A percentile compares a stretch with the other conserved stretches of the same genome.
Conservation (phyloP, 148 eudicot species). For the Chenopodium berlandieri region DNA sequence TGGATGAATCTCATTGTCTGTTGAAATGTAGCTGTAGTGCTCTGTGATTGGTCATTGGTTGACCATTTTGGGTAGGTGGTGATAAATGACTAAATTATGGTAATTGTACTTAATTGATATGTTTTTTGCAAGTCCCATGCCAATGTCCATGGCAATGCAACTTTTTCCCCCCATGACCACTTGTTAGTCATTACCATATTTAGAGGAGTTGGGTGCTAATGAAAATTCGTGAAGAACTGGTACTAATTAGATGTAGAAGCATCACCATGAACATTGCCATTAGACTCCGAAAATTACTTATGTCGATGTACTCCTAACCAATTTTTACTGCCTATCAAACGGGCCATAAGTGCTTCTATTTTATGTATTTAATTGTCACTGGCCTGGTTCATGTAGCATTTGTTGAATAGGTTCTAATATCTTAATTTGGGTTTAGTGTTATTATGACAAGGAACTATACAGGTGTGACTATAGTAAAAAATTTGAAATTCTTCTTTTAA, state of each 20-base stretch:
- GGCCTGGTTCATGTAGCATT: background rate
- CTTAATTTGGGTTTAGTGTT: background rate
- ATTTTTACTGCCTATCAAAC: background rate
- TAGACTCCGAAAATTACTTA: background rate
- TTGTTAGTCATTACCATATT: too few species aligned
- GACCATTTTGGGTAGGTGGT: background rate
- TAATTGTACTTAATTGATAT: background rate
- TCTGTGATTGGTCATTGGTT: background rate
- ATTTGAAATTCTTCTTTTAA: too few species aligned
- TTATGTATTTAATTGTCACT: background rate
- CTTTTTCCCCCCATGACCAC: background rate
- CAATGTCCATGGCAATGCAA: background rate
- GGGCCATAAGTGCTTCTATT: background rate
- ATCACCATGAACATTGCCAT: too few species aligned
- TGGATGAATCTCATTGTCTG: background rate
- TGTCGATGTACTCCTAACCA: background rate
- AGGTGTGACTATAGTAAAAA: background rate
- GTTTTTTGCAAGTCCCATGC: background rate
- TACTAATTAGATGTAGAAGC: too few species aligned
- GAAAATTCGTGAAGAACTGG: background rate
- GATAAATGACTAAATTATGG: too few species aligned
- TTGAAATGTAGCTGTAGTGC: background rate
- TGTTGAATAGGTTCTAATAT: background rate
- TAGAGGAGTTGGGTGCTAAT: background rate
- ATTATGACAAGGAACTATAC: too few species aligned